Conservation (phyloP, 1,284 basidiomycete species). For the Phenoliferia sp. region DNA sequence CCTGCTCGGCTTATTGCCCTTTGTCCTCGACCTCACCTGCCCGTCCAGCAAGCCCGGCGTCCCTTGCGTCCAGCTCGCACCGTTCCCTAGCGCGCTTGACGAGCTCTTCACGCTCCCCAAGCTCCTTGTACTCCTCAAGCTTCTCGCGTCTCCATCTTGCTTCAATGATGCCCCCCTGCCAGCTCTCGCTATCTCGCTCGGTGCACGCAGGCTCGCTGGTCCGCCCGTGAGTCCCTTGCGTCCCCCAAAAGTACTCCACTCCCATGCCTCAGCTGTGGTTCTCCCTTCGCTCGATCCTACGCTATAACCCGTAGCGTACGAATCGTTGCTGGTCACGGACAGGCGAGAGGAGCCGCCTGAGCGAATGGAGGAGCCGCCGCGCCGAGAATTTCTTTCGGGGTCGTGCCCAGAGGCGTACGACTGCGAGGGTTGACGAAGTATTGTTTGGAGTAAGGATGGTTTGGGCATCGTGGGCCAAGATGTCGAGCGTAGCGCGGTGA, state of each 20-base stretch:
- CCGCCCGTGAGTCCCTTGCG: conserved; percentile 22
- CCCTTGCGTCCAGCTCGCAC: background rate
- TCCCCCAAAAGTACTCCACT: conserved; percentile 23
- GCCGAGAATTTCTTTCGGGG: background rate
- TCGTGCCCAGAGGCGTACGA: conserved; percentile 8
- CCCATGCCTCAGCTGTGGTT: conserved; percentile 14
- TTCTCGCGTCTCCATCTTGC: conserved; percentile 1
- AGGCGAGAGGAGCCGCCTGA: conserved; percentile 4
- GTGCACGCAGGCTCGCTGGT: conserved; percentile 11
- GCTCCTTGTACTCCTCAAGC: conserved; percentile 4
- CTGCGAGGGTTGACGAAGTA: conserved; percentile 18
- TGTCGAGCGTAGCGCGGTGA: no score
- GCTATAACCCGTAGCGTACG: background rate
- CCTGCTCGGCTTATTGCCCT: conserved; percentile 12
- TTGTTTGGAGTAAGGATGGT: conserved; percentile 17
- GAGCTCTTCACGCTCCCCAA: background rate
- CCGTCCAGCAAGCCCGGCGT: background rate
- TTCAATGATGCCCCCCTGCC: background rate
- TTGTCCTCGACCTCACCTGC: background rate
- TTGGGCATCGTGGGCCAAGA: background rate
- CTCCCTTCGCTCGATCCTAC: conserved; percentile 13
- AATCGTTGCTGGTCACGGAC: background rate
- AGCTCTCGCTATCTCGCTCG: conserved; percentile 14
- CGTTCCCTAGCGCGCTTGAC: background rate
- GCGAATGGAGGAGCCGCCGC: conserved; percentile 9